Conservation (phyloP, 2,329 filamentous ascomycete species). For the Stagonosporopsis chrysanthemi region DNA sequence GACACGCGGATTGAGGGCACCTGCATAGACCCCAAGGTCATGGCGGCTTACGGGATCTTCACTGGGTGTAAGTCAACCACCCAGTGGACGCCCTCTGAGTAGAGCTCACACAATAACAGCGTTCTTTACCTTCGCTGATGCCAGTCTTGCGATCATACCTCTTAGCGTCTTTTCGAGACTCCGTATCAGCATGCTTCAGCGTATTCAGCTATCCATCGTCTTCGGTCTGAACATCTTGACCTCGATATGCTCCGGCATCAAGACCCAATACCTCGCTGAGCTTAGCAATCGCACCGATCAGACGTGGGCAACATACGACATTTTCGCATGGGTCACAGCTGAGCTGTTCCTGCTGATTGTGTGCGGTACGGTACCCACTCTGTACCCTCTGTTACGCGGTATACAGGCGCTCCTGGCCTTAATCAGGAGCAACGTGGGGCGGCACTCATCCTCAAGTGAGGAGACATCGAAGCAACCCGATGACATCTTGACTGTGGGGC, state of each 20-base stretch:
- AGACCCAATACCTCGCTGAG: conserved; percentile 9
- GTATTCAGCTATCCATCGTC: conserved; percentile 9
- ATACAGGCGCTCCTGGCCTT: conserved; percentile 1
- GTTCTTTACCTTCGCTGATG: conserved; percentile 9
- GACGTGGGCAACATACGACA: conserved; percentile 16
- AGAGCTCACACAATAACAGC: not conserved
- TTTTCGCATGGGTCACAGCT: conserved; percentile 12
- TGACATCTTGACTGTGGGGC: not conserved
- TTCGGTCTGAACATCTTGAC: conserved; percentile 16
- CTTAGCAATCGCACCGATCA: conserved; percentile 11
- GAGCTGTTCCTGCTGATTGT: conserved; percentile 9
- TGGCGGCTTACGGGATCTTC: conserved; percentile 8
- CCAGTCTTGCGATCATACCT: conserved; percentile 10
- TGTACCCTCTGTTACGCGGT: conserved; percentile 5
- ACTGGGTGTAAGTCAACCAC: conserved; percentile 4
- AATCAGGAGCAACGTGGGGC: not conserved
- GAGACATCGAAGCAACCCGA: not conserved
- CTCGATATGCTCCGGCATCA: conserved; percentile 15
- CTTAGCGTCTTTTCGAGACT: conserved; percentile 13
- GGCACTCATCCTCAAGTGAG: not conserved
- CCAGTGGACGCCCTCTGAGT: too few relatives aligned
- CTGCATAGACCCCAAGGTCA: conserved; percentile 6
- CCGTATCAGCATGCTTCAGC: conserved; percentile 1
- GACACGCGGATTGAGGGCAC: conserved; percentile 2
- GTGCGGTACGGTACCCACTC: conserved; percentile 4